Evolutionary conservation across 2,329 filamentous ascomycete species (phyloP).

Genomic region (Colletotrichum theobromicola): DNA sequence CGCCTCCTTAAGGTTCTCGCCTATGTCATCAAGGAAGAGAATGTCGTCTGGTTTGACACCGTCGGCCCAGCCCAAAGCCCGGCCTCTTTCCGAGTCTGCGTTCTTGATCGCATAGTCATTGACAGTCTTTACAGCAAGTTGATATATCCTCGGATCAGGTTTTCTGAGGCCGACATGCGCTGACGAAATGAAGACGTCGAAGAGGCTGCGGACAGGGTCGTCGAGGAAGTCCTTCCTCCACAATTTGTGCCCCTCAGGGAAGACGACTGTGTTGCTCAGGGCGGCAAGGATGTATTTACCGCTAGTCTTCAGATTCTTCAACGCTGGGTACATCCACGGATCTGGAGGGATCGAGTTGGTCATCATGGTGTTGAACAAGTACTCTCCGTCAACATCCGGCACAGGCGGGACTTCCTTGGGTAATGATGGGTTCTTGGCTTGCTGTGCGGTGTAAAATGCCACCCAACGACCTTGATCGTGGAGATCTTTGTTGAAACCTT

Average conservation of each 20-base stretch:
- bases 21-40: conserved; percentile 92
- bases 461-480: conserved; percentile 71
- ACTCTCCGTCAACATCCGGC: conserved; percentile 77
- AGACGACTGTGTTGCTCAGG: conserved; percentile 88
- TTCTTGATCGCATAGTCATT: conserved; percentile 65
- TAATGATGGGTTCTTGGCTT: conserved; percentile 44
- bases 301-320: conserved; percentile 69
- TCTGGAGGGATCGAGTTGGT: conserved; percentile 70
- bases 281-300: conserved; percentile 77
- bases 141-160: conserved; percentile 83
- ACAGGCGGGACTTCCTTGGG: conserved; percentile 59
- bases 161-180: conserved; percentile 90
- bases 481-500: conserved; percentile 77
- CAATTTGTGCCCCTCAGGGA: conserved; percentile 76
- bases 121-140: conserved; percentile 71
- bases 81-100: conserved; percentile 41
- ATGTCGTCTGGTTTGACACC: conserved; percentile 70
- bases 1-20: conserved; percentile 86
- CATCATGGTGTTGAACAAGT: conserved; percentile 95
- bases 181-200: conserved; percentile 88
- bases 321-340: conserved; percentile 86
- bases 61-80: conserved; percentile 48
- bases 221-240: conserved; percentile 56
- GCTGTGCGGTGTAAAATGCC: conserved; percentile 60
- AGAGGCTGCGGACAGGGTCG: conserved; percentile 68